Evolutionary conservation across 1,139 yeast species (phyloP), one percentile per base, ranked within the genome.

Genomic region (Saccharomyces hybrid): DNA sequence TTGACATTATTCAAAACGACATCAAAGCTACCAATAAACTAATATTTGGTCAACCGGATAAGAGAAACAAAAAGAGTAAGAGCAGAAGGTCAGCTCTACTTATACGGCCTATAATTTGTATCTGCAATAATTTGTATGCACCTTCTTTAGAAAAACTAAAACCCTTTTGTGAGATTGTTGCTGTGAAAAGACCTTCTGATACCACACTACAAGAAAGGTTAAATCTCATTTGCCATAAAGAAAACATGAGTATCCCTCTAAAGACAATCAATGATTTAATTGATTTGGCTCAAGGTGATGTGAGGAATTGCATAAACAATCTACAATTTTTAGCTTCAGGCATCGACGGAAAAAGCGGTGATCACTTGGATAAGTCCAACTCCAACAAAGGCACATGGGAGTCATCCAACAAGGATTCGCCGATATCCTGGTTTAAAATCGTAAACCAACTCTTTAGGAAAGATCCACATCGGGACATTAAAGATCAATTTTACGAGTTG

Each of bases 91-190:
- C 62, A 58, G 77, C 75, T 47, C 71, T 84, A 3, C 71, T 91
- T 50, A 75, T 79, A 61, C 76, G 99, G 60, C 99, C 99, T 0
- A 89, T 93, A 21, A 88, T 93, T 53, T 93, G 96, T 51, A 82
- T 93, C 55, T 95, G 98, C 67, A 93, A 93, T 68, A 96, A 93
- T 65, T 78, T 86, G 0, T 91, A 86, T 66, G 79, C 88, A 1
- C 78, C 81, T 3, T 79, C 88, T 4, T 75, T 93, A 72, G 95
- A 90, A 53, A 83, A 81, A 58, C 72, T 93, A 57, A 79, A 95
- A 58, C 85, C 85, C 0, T 73, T 79, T 55, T 81, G 93, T 58
- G 97, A 91, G 63, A 74, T 87, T 5, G 77, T 93, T 2, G 70
- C 80, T 12, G 86, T 90, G 65, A 78, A 76, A 58, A 82, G 81